These are phyloP conservation scores for Ulota crispa DNA, from an alignment of 225 moss, liverwort and hornwort genomes.

Conservation along the genomic window DNA sequence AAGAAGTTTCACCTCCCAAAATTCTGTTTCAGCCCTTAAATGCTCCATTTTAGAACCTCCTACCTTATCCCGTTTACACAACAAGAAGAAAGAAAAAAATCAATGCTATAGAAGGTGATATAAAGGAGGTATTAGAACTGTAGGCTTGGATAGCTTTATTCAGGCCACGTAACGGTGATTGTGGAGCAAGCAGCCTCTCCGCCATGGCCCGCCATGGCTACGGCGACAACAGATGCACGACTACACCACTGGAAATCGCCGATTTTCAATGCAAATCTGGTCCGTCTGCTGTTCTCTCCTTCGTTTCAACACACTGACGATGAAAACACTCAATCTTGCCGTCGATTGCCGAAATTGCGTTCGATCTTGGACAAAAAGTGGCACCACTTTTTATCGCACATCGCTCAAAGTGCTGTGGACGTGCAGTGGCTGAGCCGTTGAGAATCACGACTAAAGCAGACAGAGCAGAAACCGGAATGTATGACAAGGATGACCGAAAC, in stretches of 20 bases:
- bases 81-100: too few species aligned
- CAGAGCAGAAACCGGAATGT: neutral
- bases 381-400: neutral
- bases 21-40: too few species aligned
- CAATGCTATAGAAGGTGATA: neutral
- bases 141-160: neutral
- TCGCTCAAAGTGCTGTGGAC: neutral
- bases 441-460: neutral
- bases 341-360: neutral
- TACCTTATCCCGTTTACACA: too few species aligned
- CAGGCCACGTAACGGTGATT: neutral
- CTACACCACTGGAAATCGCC: neutral
- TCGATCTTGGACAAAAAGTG: neutral
- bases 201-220: neutral
- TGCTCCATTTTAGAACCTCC: too few species aligned
- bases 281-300: neutral
- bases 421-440: neutral
- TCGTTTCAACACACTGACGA: neutral
- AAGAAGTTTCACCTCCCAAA: too few species aligned
- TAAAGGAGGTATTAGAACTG: neutral
- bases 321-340: neutral
- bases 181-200: neutral
- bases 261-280: neutral
- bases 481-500: neutral
- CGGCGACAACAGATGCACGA: slow-evolving; percentile 13